A percentile compares a stretch with the other conserved stretches of the same genome.
phyloP scores from a whole-genome alignment of 371 early-diverging fungal genomes.

The Apophysomyces variabilis region DNA sequence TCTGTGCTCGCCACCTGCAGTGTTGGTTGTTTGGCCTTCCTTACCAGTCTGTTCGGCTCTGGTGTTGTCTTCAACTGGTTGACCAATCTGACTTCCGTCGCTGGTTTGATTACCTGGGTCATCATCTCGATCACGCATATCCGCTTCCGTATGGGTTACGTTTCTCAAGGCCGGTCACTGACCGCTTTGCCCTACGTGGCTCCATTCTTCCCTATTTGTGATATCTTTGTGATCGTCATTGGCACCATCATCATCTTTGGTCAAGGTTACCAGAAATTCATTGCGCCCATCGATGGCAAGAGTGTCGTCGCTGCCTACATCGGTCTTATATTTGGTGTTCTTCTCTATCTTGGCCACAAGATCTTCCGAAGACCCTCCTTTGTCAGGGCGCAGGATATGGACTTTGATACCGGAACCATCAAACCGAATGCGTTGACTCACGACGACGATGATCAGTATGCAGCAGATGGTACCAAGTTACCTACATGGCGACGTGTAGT shows the following conservation, averaged over 20 bases:
- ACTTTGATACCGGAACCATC: conserved; percentile 39
- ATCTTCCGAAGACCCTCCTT: conserved; percentile 27
- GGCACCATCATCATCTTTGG: conserved; percentile 64
- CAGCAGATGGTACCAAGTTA: neutral
- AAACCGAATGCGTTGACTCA: conserved; percentile 17
- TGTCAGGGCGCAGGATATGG: conserved; percentile 34
- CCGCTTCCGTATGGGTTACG: conserved; percentile 79
- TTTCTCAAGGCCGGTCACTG: conserved; percentile 68
- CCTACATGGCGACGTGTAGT: conserved; percentile 10
- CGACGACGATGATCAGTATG: conserved; percentile 14
- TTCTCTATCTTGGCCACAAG: conserved; percentile 57
- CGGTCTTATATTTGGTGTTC: conserved; percentile 49
- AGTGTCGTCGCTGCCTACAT: conserved; percentile 50
- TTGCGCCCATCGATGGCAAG: conserved; percentile 42
- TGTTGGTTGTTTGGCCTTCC: conserved; percentile 60
- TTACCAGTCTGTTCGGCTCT: conserved; percentile 51
- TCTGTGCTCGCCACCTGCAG: conserved; percentile 56
- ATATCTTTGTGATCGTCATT: conserved; percentile 62
- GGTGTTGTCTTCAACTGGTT: conserved; percentile 75
- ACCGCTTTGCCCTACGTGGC: conserved; percentile 71
- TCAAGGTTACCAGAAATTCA: conserved; percentile 60
- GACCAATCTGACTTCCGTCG: conserved; percentile 66
- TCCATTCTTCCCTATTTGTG: conserved; percentile 72
- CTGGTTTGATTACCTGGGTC: conserved; percentile 82
- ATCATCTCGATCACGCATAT: conserved; percentile 75